A percentile compares a stretch with the other conserved stretches of the same genome.
Conservation (phyloP, 1,139 yeast genomes). For the Hanseniaspora uvarum region DNA sequence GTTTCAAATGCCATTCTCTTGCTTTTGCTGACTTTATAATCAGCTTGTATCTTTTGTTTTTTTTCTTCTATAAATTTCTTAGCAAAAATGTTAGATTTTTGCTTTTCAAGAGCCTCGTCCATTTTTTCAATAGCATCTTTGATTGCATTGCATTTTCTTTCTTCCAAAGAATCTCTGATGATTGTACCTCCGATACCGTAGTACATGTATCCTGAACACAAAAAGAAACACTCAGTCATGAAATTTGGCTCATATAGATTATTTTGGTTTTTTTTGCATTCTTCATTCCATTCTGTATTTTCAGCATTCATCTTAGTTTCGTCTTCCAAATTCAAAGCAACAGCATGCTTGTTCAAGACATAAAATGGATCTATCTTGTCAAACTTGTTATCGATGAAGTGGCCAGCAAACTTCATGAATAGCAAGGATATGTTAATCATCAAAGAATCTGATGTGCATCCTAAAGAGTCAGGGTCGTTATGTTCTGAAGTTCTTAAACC, state of each 20-base stretch:
- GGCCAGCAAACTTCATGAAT: constrained; percentile 63
- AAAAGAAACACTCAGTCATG: constrained; percentile 76
- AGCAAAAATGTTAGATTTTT: constrained; percentile 19
- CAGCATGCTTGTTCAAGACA: constrained; percentile 37
- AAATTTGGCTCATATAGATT: constrained; percentile 47
- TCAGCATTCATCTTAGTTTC: constrained; percentile 81
- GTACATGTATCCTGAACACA: constrained; percentile 69
- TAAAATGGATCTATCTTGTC: constrained; percentile 69
- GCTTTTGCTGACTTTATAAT: constrained; percentile 9
- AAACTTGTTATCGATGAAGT: constrained; percentile 69
- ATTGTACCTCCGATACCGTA: constrained; percentile 81
- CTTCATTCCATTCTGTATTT: constrained; percentile 51
- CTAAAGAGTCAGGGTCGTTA: constrained; percentile 52
- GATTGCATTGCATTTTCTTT: constrained; percentile 32
- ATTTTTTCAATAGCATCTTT: constrained; percentile 44
- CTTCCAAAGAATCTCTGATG: constrained; percentile 47
- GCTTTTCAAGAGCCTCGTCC: constrained; percentile 28
- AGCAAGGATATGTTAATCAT: constrained; percentile 67
- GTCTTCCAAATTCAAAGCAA: constrained; percentile 54
- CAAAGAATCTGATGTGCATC: constrained; percentile 59
- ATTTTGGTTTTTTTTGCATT: constrained; percentile 35
- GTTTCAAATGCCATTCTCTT: constrained; percentile 40
- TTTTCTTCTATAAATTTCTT: constrained; percentile 15
- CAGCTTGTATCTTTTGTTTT: constrained; percentile 8
- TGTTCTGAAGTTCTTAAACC: constrained; percentile 84